Percentiles rank a stretch among this genome's conserved stretches.
Evolutionary conservation across 2,329 filamentous ascomycete species (phyloP).

Genomic region (Ploettnerulaceae sp.): DNA sequence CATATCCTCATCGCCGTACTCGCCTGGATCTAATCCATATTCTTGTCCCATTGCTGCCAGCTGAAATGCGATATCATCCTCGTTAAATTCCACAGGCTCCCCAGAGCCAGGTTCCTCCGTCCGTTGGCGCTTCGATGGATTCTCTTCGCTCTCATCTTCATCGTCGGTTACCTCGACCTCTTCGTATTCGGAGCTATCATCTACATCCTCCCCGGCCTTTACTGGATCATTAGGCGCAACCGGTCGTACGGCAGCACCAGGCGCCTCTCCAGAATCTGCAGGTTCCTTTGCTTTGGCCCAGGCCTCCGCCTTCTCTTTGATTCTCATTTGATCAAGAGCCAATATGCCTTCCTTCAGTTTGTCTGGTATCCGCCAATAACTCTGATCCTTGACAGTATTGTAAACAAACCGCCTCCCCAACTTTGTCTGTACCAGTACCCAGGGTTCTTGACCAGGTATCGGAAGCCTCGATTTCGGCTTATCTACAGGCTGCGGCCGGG

Average conservation of each 20-base stretch:
- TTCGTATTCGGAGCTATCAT: conserved; percentile 69
- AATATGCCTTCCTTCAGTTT: conserved; percentile 76
- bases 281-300: conserved; percentile 25
- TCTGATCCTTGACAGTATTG: conserved; percentile 79
- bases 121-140: conserved; percentile 45
- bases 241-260: conserved; percentile 24
- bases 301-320: conserved; percentile 50
- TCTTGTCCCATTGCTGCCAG: conserved; percentile 83
- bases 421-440: conserved; percentile 91
- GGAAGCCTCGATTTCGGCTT: conserved; percentile 72
- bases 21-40: conserved; percentile 72
- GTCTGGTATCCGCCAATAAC: conserved; percentile 91
- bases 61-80: conserved; percentile 92
- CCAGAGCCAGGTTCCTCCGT: conserved; percentile 40
- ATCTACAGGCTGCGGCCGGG: conserved; percentile 63
- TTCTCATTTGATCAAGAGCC: conserved; percentile 66
- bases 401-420: conserved; percentile 85
- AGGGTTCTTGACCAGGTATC: conserved; percentile 79
- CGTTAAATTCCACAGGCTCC: conserved; percentile 71
- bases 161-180: conserved; percentile 41
- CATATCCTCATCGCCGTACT: conserved; percentile 63
- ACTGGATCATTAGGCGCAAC: conserved; percentile 10
- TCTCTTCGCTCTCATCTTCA: conserved; percentile 43
- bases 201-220: conserved; percentile 36
- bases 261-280: conserved; percentile 29